These are phyloP conservation scores for Penicillium thymicola DNA, from an alignment of 2,329 filamentous ascomycete species.

Conservation along the genomic window DNA sequence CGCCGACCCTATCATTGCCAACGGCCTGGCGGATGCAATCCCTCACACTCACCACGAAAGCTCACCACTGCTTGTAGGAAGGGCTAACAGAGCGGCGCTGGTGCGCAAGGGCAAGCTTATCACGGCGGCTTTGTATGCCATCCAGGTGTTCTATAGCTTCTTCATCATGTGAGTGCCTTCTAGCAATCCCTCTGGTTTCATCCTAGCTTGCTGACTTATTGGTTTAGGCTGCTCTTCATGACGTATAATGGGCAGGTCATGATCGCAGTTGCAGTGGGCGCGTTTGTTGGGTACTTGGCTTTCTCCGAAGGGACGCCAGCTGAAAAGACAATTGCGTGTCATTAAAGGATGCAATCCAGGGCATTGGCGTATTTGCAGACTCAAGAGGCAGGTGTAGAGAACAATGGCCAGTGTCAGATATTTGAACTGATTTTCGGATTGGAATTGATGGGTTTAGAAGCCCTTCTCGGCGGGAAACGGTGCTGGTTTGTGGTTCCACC, in stretches of 20 bases:
- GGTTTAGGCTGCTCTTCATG: conserved; percentile 88
- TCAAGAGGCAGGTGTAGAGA: neutral
- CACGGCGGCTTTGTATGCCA: conserved; percentile 79
- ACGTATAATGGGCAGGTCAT: conserved; percentile 99
- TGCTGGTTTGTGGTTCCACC: neutral
- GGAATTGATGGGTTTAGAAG: neutral
- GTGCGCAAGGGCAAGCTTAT: conserved; percentile 69
- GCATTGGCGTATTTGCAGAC: neutral
- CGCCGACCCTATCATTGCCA: conserved; percentile 29
- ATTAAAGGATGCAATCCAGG: conserved; percentile 52
- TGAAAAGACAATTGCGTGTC: conserved; percentile 86
- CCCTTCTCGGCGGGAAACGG: neutral
- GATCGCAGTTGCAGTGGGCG: conserved; percentile 82
- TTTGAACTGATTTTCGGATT: neutral
- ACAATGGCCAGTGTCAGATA: neutral
- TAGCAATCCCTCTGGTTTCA: neutral
- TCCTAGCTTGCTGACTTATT: neutral
- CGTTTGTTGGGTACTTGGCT: conserved; percentile 79
- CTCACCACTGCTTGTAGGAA: conserved; percentile 75
- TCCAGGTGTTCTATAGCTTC: conserved; percentile 98
- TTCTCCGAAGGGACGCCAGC: conserved; percentile 70
- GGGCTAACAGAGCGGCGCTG: conserved; percentile 57
- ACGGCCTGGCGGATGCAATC: conserved; percentile 18
- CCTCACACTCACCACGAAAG: conserved; percentile 48
- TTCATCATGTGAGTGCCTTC: conserved; percentile 86